A percentile compares a stretch with the other conserved stretches of the same genome.
Evolutionary conservation across 495 filamentous ascomycete species (phyloP).

Genomic region (Penicillium argentinense): DNA sequence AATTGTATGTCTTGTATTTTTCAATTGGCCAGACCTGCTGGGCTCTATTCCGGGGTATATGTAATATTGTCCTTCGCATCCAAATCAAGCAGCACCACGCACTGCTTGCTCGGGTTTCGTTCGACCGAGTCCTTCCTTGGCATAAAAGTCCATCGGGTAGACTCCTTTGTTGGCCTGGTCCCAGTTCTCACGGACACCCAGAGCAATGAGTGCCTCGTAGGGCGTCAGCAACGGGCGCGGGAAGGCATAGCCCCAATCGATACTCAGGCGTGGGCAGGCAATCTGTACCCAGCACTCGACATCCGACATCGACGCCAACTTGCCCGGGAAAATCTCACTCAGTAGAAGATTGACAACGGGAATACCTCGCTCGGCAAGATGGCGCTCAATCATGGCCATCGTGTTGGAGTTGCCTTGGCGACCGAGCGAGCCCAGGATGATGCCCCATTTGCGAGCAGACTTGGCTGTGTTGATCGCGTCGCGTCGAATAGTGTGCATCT

Average conservation of each 20-base stretch:
- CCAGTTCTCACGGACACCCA: constrained; percentile 79
- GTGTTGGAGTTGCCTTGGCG: constrained; percentile 95
- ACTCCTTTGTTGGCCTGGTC: constrained; percentile 60
- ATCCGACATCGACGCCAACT: constrained; percentile 86
- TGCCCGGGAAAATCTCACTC: constrained; percentile 94
- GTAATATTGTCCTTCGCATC: not conserved
- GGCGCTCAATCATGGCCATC: constrained; percentile 77
- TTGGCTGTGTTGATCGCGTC: constrained; percentile 75
- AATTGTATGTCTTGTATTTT: not conserved
- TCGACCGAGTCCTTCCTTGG: constrained; percentile 84
- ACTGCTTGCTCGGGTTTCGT: constrained; percentile 54
- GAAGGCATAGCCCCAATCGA: constrained; percentile 99
- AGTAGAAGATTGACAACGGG: constrained; percentile 80
- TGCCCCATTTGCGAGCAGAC: constrained; percentile 80
- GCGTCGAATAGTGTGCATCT: constrained; percentile 79
- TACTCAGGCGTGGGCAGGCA: constrained; percentile 89
- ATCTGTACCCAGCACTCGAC: constrained; percentile 98
- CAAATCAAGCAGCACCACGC: constrained; percentile 18
- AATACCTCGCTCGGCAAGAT: constrained; percentile 64
- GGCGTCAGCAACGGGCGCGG: constrained; percentile 83
- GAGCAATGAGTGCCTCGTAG: constrained; percentile 88
- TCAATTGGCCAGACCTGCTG: constrained; percentile 18
- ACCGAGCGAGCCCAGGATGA: constrained; percentile 90
- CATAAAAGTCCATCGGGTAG: constrained; percentile 99
- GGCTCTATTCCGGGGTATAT: constrained; percentile 22